phyloP scores from a whole-genome alignment of 2,329 filamentous ascomycete genomes.

The Ophidiomyces ophidiicola region DNA sequence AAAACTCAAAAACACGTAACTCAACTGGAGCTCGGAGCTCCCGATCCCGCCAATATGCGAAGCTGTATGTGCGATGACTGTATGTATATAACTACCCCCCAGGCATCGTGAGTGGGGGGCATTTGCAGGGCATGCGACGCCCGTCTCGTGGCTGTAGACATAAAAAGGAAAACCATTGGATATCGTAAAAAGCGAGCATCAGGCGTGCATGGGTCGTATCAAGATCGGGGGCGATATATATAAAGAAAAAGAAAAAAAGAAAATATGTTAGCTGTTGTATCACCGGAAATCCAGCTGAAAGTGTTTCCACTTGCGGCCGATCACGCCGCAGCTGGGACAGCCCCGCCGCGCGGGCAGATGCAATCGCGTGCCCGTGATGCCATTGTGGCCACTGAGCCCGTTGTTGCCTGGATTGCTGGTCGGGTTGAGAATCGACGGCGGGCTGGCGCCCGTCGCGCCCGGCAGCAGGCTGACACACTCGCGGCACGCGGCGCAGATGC shows the following conservation, averaged over 20 bases:
- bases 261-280: conserved; percentile 11
- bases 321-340: conserved; percentile 36
- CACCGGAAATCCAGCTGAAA: conserved; percentile 39
- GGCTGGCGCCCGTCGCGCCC: conserved; percentile 21
- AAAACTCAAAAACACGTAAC: too few species aligned
- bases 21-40: too few species aligned
- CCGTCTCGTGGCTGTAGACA: too few species aligned
- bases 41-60: too few species aligned
- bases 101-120: too few species aligned
- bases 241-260: neutral
- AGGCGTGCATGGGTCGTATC: conserved; percentile 1
- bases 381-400: conserved; percentile 21
- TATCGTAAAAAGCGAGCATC: conserved; percentile 6
- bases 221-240: neutral
- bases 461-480: conserved; percentile 55
- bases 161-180: conserved; percentile 1
- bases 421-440: conserved; percentile 26
- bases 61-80: too few species aligned
- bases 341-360: conserved; percentile 30
- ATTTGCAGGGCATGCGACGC: too few species aligned
- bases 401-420: conserved; percentile 24
- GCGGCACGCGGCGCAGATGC: conserved; percentile 83
- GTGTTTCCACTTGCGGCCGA: conserved; percentile 38
- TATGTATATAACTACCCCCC: too few species aligned
- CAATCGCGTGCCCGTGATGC: conserved; percentile 22